Base-by-base conservation (phyloP, 2,329 filamentous ascomycete species). In the Rhynchosporium agropyri region DNA sequence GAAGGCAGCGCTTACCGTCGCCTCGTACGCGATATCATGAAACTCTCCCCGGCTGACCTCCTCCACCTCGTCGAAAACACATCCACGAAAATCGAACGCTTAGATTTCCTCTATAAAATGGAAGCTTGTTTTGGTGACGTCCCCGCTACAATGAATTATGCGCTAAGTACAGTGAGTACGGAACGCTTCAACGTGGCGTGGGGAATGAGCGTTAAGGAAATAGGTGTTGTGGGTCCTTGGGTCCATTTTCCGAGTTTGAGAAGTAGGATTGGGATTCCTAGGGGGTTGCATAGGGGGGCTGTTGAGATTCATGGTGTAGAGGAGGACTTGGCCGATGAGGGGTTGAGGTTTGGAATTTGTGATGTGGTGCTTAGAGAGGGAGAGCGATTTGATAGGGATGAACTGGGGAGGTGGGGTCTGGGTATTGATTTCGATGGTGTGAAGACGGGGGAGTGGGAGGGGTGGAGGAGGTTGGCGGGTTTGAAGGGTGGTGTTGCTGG, bases 21-120 rank as follows among this genome's bases (percentile, higher is more conserved):
- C 2, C 63, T 73, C 0, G 63, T 73, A 6, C 56, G 65, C 3
- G 68, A 68, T 56, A 68, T 74, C 33, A 68, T 72, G 59, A 72
- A 72, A 58, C 64, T 71, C 12, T 65, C 61, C 15, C 72, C 72
- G 3, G 63, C 62, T 4, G 71, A 72, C 45, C 53, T 74, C 9
- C 60, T 73, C 2, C 67, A 74, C 48, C 66, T 74, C 0, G 64
- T 69, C 29, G 71, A 73, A 43, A 63, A 71, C 48, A 74, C 72
- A 8, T 66, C 46, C 9, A 72, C 70, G 9, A 74, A 74, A 55
- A 50, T 58, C 8, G 67, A 74, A 54, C 63, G 72, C 8, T 46
- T 67, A 8, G 70, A 70, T 29, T 73, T 69, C 36, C 58, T 74
- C 12, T 63, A 61, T 26, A 61, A 60, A 4, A 67, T 69, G 46